These are phyloP conservation scores for Entelexis paramagnoliae DNA, from an alignment of 1,139 yeast species.

Conservation along the genomic window DNA sequence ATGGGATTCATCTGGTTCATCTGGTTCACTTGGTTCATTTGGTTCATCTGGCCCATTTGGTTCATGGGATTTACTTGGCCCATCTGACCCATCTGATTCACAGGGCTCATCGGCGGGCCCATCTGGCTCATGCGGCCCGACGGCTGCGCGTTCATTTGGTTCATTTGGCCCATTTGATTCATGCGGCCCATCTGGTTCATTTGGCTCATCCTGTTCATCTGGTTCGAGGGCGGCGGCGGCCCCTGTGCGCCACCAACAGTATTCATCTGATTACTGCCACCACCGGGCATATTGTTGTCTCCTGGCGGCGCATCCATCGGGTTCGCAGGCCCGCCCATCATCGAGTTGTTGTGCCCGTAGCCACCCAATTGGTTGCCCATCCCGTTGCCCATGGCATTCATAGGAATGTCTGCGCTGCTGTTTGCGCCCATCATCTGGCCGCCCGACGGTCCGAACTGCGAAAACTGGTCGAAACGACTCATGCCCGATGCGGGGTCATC, in stretches of 20 bases:
- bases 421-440: conserved; percentile 3
- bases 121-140: background rate
- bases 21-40: background rate
- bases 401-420: background rate
- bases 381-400: background rate
- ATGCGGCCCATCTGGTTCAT: background rate
- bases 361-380: conserved; percentile 1
- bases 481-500: conserved; percentile 12
- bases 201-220: background rate
- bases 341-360: background rate
- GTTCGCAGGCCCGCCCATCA: conserved; percentile 4
- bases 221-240: background rate
- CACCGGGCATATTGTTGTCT: background rate
- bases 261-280: background rate
- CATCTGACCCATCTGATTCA: background rate
- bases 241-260: background rate
- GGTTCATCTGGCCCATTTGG: background rate
- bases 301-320: background rate
- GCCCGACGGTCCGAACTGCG: conserved; percentile 1
- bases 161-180: background rate
- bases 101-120: conserved; percentile 1
- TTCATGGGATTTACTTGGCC: background rate
- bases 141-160: background rate
- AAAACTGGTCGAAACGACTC: conserved; percentile 16
- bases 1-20: background rate